These are phyloP conservation scores for Begonia loranthoides DNA, from an alignment of 306 rosid genomes.

Conservation along the genomic window DNA sequence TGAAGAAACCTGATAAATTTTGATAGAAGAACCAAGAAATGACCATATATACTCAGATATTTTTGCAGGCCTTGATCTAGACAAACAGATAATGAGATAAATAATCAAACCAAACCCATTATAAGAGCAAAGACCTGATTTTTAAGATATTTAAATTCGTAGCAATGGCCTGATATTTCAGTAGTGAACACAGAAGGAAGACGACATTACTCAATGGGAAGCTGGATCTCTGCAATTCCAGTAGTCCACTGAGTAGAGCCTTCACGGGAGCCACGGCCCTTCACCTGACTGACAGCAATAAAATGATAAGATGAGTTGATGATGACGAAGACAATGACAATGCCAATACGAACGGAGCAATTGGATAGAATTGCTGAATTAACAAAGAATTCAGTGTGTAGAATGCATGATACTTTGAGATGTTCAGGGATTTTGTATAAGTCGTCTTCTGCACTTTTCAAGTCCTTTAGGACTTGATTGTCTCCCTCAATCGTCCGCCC, in stretches of 20 bases:
- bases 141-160: no score
- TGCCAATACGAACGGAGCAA: no score
- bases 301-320: neutral
- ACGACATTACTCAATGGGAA: conserved; percentile 80
- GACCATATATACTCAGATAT: no score
- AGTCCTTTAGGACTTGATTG: conserved; percentile 66
- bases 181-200: conserved; percentile 1
- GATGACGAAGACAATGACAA: neutral
- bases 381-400: no score
- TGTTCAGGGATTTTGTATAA: conserved; percentile 90
- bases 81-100: no score
- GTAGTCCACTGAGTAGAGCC: conserved; percentile 99
- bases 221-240: conserved; percentile 97
- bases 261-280: conserved; percentile 82
- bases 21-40: neutral
- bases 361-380: no score
- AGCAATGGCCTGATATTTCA: no score
- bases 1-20: conserved; percentile 2
- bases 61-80: no score
- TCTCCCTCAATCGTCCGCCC: conserved; percentile 45
- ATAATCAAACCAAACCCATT: no score
- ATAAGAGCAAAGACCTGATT: no score
- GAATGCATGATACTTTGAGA: conserved; percentile 45
- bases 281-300: conserved; percentile 47
- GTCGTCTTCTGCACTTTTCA: conserved; percentile 90